phyloP scores from a whole-genome alignment of 176 grass and related monocot species.

The Avena eriantha region DNA sequence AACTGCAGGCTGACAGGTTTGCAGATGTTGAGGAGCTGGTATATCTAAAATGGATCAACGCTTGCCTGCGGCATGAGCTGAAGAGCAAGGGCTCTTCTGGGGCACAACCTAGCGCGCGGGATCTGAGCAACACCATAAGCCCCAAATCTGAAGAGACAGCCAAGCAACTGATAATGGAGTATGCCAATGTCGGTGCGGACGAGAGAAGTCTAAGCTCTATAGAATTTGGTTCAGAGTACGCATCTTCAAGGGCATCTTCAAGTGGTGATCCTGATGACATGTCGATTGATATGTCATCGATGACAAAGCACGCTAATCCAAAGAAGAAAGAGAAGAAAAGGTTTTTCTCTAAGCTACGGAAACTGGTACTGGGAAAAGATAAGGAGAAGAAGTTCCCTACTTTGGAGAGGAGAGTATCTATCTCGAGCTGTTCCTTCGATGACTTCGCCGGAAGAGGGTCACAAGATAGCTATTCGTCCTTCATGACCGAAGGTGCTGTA shows the following conservation, averaged over 20 bases:
- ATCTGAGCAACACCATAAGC: conserved; percentile 84
- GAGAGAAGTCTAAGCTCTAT: conserved; percentile 46
- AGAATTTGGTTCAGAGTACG: conserved; percentile 82
- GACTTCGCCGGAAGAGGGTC: conserved; percentile 61
- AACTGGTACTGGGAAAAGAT: conserved; percentile 76
- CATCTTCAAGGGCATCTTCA: conserved; percentile 65
- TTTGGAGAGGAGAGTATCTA: conserved; percentile 62
- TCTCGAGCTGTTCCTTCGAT: conserved; percentile 65
- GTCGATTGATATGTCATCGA: conserved; percentile 46
- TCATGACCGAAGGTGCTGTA: conserved; percentile 49
- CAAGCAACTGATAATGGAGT: conserved; percentile 93
- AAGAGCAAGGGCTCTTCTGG: conserved; percentile 61
- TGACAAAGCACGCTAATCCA: conserved; percentile 40
- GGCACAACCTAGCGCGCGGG: conserved; percentile 69
- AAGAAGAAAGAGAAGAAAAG: conserved; percentile 65
- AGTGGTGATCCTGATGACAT: conserved; percentile 60
- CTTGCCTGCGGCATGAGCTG: conserved; percentile 90
- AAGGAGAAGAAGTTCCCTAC: conserved; percentile 27
- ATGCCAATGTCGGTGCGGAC: conserved; percentile 62
- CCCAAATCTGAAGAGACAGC: conserved; percentile 83
- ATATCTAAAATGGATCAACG: conserved; percentile 98
- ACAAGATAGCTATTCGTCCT: conserved; percentile 65
- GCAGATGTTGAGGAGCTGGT: conserved; percentile 93
- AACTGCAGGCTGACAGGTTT: conserved; percentile 71
- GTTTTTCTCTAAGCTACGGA: conserved; percentile 82